phyloP scores from a whole-genome alignment of 352 stramenopile genomes.

The Globisporangium cystogenes region DNA sequence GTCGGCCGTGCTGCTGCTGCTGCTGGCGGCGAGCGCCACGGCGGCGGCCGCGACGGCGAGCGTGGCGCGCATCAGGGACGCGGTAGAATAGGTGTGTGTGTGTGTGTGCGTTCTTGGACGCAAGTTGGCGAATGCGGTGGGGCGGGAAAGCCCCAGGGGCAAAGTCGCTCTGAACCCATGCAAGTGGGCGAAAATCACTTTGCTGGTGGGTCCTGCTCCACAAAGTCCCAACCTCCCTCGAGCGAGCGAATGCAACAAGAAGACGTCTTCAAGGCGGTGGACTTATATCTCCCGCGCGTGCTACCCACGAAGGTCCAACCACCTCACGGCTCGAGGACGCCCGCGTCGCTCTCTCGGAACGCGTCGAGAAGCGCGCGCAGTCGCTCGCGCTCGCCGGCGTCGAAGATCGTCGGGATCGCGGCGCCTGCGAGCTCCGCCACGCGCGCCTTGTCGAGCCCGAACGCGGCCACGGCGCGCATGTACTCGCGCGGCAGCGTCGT shows the following conservation, averaged over 20 bases:
- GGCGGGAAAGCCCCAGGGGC: no score
- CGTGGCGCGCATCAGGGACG: neutral
- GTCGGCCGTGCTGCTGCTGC: slow-evolving; percentile 3
- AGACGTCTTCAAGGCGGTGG: no score
- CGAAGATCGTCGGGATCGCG: slow-evolving; percentile 58
- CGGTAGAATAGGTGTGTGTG: neutral
- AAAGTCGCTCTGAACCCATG: neutral
- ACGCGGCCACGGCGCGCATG: slow-evolving; percentile 69
- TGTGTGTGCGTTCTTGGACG: neutral
- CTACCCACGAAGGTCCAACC: no score
- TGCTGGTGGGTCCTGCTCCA: neutral
- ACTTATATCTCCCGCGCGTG: no score
- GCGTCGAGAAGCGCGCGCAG: slow-evolving; percentile 22
- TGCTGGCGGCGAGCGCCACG: slow-evolving; percentile 5
- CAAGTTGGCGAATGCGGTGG: neutral
- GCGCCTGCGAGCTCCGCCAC: slow-evolving; percentile 38
- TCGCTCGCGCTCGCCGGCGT: slow-evolving; percentile 22
- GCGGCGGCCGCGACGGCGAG: slow-evolving; percentile 10
- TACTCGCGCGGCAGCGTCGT: slow-evolving; percentile 89
- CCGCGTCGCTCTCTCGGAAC: slow-evolving; percentile 5
- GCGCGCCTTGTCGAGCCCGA: slow-evolving; percentile 43
- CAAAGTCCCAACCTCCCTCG: no score
- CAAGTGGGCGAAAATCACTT: neutral
- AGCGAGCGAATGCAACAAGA: neutral
- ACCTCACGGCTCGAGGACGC: neutral